Evolutionary conservation across 2,329 filamentous ascomycete species (phyloP), one percentile per base, ranked within the genome.

Genomic region (Xylariales sp.): DNA sequence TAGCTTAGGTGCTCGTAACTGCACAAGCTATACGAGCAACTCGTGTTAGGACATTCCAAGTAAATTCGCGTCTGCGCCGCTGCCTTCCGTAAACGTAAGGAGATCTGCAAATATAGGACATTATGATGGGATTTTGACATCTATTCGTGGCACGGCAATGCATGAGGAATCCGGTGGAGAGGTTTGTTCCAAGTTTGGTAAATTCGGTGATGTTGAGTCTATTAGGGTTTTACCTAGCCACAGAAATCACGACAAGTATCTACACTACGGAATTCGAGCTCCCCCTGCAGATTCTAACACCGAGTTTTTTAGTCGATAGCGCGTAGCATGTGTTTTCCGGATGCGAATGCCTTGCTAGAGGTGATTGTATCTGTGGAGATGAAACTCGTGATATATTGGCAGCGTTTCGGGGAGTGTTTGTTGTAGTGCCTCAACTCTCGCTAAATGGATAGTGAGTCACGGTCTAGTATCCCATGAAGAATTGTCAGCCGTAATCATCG

Each of bases 331-430:
- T 52, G 14, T 32, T 34, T 52, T 52, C 49, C 28, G 8, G n/a
- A 30, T 28, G 34, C 5, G n/a, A 28, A 6, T 14, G n/a, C 34
- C 34, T 41, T 50, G 8, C 16, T 4, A 32, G 28, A 50, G 23
- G 28, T 32, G 49, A n/a, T 3, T 52, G 28, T 52, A 3, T 9
- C 5, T 3, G 18, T 5, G 48, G 48, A 12, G 23, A 41, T 10
- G 12, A 41, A 12, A 9, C 16, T 30, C 28, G 14, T 52, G 6
- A 10, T 14, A 14, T 16, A 39, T 12, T 39, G 9, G 30, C 23
- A 36, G 69, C 50, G 23, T 50, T 28, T 50, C 12, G 16, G 36
- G 16, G 39, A 55, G n/a, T 41, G 8, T 48, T 30, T 16, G 1
- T 7, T 6, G 9, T 34, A n/a, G 7, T 41, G 23, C 23, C 5